phyloP scores from a whole-genome alignment of 2,329 filamentous ascomycete genomes.

The Botryotinia convoluta region DNA sequence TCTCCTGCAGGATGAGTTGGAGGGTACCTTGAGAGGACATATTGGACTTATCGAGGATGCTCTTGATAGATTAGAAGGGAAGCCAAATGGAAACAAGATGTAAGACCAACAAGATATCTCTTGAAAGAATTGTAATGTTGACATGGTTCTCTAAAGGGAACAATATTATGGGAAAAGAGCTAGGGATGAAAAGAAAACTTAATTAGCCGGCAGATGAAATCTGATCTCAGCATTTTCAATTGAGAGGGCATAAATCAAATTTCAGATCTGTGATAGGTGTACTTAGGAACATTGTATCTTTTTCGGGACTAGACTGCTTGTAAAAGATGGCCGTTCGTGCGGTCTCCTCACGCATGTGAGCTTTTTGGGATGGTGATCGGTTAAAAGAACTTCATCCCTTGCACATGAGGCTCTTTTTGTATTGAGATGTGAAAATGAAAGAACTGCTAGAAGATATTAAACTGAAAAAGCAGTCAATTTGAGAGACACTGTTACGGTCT shows the following conservation, averaged over 20 bases:
- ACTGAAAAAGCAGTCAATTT: not conserved
- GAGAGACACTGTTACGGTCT: not conserved
- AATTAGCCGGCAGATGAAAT: conserved; percentile 15
- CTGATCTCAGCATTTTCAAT: conserved; percentile 1
- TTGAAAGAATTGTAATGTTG: not conserved
- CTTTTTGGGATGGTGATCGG: conserved; percentile 1
- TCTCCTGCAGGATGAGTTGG: conserved; percentile 25
- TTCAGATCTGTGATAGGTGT: not conserved
- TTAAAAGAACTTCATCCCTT: not conserved
- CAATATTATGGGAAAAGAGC: conserved; percentile 27
- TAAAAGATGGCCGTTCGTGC: not conserved
- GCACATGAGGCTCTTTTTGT: conserved; percentile 1
- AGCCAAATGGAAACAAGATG: conserved; percentile 28
- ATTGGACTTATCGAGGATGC: conserved; percentile 30
- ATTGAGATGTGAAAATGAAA: not conserved
- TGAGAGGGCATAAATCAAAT: not conserved
- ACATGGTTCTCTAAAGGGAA: conserved; percentile 22
- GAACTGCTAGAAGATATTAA: not conserved
- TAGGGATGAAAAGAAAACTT: conserved; percentile 24
- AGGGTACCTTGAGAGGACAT: conserved; percentile 28
- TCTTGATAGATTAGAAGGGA: conserved; percentile 27
- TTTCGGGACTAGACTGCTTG: not conserved
- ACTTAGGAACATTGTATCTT: not conserved
- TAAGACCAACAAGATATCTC: conserved; percentile 9
- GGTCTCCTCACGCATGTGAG: not conserved